Conservation (phyloP, 352 stramenopile genomes). For the Phytophthora macrochlamydospora region DNA sequence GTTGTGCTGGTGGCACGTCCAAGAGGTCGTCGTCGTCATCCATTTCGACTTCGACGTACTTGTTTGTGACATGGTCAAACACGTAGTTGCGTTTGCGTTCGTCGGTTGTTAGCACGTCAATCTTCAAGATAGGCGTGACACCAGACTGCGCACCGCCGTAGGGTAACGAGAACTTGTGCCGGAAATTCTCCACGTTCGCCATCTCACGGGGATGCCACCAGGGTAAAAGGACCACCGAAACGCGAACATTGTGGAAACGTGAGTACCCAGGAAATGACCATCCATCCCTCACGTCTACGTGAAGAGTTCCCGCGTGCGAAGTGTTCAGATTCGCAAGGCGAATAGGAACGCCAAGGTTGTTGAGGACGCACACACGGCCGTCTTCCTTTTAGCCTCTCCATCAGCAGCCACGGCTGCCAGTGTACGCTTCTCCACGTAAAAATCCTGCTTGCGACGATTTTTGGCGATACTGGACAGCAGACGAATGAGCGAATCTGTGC, state of each 20-base stretch:
- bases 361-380: slow-evolving; percentile 85
- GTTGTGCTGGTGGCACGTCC: slow-evolving; percentile 26
- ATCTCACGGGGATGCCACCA: slow-evolving; percentile 88
- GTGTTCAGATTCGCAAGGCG: slow-evolving; percentile 89
- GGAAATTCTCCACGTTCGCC: slow-evolving; percentile 70
- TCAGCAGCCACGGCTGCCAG: slow-evolving; percentile 79
- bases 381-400: slow-evolving; percentile 84
- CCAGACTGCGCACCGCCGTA: slow-evolving; percentile 88
- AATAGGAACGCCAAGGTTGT: slow-evolving; percentile 89
- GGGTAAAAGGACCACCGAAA: slow-evolving; percentile 83
- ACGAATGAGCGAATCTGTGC: slow-evolving; percentile 83
- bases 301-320: slow-evolving; percentile 76
- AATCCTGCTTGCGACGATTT: slow-evolving; percentile 75
- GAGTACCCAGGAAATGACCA: slow-evolving; percentile 86
- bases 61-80: slow-evolving; percentile 85
- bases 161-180: slow-evolving; percentile 79
- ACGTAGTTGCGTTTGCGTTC: slow-evolving; percentile 82
- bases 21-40: slow-evolving; percentile 57
- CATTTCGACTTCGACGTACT: slow-evolving; percentile 87
- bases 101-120: slow-evolving; percentile 75
- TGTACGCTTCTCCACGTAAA: slow-evolving; percentile 76
- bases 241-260: slow-evolving; percentile 85
- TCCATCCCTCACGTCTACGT: slow-evolving; percentile 84
- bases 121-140: slow-evolving; percentile 83
- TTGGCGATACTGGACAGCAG: slow-evolving; percentile 82